phyloP scores from a whole-genome alignment of 2,329 filamentous ascomycete species.

The Clonostachys rosea region DNA sequence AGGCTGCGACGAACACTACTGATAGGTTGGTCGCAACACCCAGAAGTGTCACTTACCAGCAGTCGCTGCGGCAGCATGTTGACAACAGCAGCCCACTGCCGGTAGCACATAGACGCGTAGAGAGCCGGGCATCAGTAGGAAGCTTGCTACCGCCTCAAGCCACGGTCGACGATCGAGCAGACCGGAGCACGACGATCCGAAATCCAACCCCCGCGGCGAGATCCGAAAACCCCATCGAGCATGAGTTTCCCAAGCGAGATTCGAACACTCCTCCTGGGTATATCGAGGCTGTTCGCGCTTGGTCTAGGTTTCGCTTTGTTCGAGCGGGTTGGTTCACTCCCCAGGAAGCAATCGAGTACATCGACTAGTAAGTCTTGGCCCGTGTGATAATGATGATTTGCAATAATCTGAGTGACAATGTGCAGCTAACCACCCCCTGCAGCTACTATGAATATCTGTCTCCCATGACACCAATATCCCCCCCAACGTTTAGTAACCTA shows the following conservation, averaged over 20 bases:
- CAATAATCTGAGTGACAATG: neutral
- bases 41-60: conserved; percentile 1
- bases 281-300: conserved; percentile 74
- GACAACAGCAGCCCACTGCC: neutral
- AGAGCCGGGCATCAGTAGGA: conserved; percentile 16
- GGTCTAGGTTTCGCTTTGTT: conserved; percentile 91
- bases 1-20: conserved; percentile 60
- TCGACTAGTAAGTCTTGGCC: conserved; percentile 67
- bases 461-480: conserved; percentile 88
- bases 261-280: conserved; percentile 49
- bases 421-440: neutral
- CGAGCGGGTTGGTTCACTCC: conserved; percentile 95
- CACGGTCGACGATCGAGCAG: conserved; percentile 4
- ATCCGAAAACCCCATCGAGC: conserved; percentile 38
- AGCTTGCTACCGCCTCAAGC: conserved; percentile 9
- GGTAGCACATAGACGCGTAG: conserved; percentile 18
- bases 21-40: conserved; percentile 40
- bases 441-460: conserved; percentile 90
- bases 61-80: neutral
- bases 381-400: neutral
- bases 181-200: neutral
- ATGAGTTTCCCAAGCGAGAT: conserved; percentile 35
- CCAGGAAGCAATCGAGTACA: conserved; percentile 87
- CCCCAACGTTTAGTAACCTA: conserved; percentile 84
- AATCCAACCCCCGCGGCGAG: neutral